Percentiles rank a stretch among this genome's conserved stretches.
Evolutionary conservation across 805 yeast genomes (phyloP).

Genomic region (Myxozyma neotropica): DNA sequence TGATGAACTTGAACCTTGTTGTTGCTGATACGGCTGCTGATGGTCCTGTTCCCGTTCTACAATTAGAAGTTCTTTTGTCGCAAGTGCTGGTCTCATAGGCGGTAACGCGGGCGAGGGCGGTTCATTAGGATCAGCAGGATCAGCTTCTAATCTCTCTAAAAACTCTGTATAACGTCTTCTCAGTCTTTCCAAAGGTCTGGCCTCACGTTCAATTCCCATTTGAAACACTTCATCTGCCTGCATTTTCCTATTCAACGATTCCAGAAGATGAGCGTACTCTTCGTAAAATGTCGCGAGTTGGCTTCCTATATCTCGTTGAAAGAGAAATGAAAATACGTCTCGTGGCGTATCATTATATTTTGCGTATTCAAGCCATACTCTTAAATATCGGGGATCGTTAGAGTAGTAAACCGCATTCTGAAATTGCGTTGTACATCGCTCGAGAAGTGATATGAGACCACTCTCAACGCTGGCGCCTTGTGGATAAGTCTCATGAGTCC

Average conservation of each 20-base stretch:
- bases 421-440: constrained; percentile 70
- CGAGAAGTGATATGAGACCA: constrained; percentile 66
- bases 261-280: constrained; percentile 69
- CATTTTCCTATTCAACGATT: constrained; percentile 48
- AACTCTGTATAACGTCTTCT: constrained; percentile 51
- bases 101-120: constrained; percentile 46
- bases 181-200: constrained; percentile 64
- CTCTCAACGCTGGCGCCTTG: constrained; percentile 64
- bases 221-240: constrained; percentile 65
- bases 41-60: constrained; percentile 11
- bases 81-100: constrained; percentile 42
- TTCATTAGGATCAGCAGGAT: constrained; percentile 38
- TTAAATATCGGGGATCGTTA: constrained; percentile 79
- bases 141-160: constrained; percentile 44
- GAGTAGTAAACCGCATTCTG: constrained; percentile 67
- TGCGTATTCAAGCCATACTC: constrained; percentile 79
- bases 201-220: constrained; percentile 59
- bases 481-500: constrained; percentile 64
- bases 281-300: constrained; percentile 74
- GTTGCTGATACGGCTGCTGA: not conserved
- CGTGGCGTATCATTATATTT: constrained; percentile 67
- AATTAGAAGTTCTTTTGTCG: constrained; percentile 42
- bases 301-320: constrained; percentile 69
- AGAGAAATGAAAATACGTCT: constrained; percentile 70
- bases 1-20: not conserved